phyloP scores from a whole-genome alignment of 495 filamentous ascomycete genomes.

The Penicillium cinerascens region DNA sequence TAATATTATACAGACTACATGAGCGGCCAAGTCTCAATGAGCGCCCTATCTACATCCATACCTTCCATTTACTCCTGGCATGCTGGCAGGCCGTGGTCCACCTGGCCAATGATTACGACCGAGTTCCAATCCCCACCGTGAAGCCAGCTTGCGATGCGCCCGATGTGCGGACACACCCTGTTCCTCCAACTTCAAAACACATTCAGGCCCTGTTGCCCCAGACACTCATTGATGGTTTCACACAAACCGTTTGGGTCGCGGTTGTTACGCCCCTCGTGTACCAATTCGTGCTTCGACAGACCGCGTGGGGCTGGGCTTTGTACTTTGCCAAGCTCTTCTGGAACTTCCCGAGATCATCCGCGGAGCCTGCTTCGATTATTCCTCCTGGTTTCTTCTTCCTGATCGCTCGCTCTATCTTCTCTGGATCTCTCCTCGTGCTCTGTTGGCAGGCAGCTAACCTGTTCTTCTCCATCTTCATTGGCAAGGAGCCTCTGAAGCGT shows the following conservation, averaged over 20 bases:
- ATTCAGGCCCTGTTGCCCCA: slow-evolving; percentile 26
- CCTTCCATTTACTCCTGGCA: slow-evolving; percentile 64
- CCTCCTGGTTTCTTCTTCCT: slow-evolving; percentile 57
- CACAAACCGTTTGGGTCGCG: slow-evolving; percentile 41
- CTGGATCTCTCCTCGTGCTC: slow-evolving; percentile 62
- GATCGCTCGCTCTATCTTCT: slow-evolving; percentile 56
- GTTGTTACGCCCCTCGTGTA: slow-evolving; percentile 55
- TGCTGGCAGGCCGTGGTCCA: slow-evolving; percentile 66
- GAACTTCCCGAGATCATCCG: slow-evolving; percentile 66
- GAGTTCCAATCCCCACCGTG: slow-evolving; percentile 53
- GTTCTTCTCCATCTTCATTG: slow-evolving; percentile 73
- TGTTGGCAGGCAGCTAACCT: slow-evolving; percentile 73
- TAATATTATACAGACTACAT: slow-evolving; percentile 40
- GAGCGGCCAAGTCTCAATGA: slow-evolving; percentile 86
- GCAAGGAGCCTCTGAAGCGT: slow-evolving; percentile 76
- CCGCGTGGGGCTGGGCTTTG: slow-evolving; percentile 64
- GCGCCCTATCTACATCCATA: slow-evolving; percentile 74
- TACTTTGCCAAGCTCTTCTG: slow-evolving; percentile 67
- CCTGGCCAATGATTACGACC: slow-evolving; percentile 71
- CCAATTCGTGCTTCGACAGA: slow-evolving; percentile 55
- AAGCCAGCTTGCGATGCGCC: slow-evolving; percentile 30
- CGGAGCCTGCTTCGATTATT: slow-evolving; percentile 50
- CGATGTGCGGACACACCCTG: slow-evolving; percentile 36
- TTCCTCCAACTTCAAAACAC: slow-evolving; percentile 31
- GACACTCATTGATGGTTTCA: slow-evolving; percentile 30